Evolutionary conservation across 2,329 filamentous ascomycete species (phyloP), one percentile per base, ranked within the genome.

Genomic region (Colletotrichum australisinense): DNA sequence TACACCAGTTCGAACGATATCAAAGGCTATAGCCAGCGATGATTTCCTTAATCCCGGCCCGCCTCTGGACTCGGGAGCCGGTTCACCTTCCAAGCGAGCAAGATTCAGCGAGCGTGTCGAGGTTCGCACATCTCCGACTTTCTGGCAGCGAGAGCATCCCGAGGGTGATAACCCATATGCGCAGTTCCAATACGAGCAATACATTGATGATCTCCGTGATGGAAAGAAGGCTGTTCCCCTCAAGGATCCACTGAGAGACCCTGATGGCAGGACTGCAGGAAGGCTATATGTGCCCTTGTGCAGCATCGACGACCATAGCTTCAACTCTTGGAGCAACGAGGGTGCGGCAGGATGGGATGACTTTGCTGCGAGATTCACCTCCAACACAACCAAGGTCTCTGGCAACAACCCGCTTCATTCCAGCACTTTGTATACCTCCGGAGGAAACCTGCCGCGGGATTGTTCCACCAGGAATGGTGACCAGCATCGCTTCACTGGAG

Each of bases 121-220:
- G 52, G 69, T 74, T 35, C 68, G 72, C 35, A 74, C 68, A 2
- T 72, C 72, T 46, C 72, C 72, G 6, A 74, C 72, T 24, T 74
- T 72, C 30, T 74, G 72, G 72, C 72, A 74, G 42, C 57, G 63
- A n/a, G 56, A 74, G 22, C 72, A 74, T 26, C 63, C 57, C 4
- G 52, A 72, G 14, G 56, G 32, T 24, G 72, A 74, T 35, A 63
- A 52, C 5, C 52, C 32, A 19, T 74, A 74, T 49, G 26, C 57
- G 30, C 66, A 73, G 1, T 74, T 74, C 12, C 57, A n/a, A 16
- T 30, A 67, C 22, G 68, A 74, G 28, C 63, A 74, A 26, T 74
- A 74, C 32, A 53, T 68, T 5, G 68, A 74, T 16, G 57, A 56
- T 46, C 72, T 74, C 28, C 49, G 57, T 3, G 63, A 72, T 16